Base-by-base conservation (phyloP, 305 asterid genomes). In the Ajuga reptans region DNA sequence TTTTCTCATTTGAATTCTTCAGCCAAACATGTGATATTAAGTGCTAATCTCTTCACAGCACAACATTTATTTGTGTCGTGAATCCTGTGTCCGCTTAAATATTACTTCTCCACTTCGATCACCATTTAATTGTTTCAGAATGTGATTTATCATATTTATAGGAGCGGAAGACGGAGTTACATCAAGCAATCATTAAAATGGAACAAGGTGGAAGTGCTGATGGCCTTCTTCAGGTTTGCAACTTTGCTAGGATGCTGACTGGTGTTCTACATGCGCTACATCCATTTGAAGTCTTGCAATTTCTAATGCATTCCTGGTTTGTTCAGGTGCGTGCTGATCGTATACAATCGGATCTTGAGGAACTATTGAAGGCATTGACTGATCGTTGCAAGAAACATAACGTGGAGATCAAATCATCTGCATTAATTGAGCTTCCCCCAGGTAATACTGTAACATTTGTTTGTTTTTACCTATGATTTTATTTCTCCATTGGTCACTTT, bases 201-300 rank as follows among this genome's bases (percentile, higher is more conserved):
- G 99, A 93, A 79, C 99, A 93, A 81, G 97, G 99, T 76, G 99
- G 99, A 76, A 93, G 99, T 80, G 91, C 93, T 62, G 99, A 93
- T 77, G 99, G 99, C 77, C 86, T 93, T 83, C 99, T 92, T 80
- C 97, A 92, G 97, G 98, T 92, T 64, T 49, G 43, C 66, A 16
- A 37, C 53, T 75, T 43, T 62, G 64, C 18, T 73, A 11, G 61
- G 77, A 67, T 63, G 45, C 27, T 51, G 31, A 55, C 47, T 42
- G 67, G 59, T 43, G 51, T 70, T 15, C 62, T 69, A 47, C 59
- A 72, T 69, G 21, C 65, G 27, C 42, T 37, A 18, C 36, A 47
- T 45, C 65, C 54, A 10, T 21, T 43, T 64, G 68, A 55, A 33
- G 57, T 57, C 60, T 11, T 73, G 68, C 53, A 43, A 50, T 47